Conservation (phyloP, 495 filamentous ascomycete genomes). For the Tirmania nivea region DNA sequence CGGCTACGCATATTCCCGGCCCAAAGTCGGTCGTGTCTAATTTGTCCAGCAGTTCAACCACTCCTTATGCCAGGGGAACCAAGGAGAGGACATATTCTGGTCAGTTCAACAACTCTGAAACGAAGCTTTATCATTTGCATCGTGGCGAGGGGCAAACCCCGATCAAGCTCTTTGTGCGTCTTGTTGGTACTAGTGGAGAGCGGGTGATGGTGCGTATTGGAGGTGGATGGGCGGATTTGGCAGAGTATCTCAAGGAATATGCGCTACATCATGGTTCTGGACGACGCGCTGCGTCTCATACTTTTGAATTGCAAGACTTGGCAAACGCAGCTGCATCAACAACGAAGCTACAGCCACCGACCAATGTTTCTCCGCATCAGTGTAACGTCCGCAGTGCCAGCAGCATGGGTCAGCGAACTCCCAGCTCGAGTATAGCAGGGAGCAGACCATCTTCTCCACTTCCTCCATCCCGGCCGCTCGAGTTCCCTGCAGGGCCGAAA, state of each 20-base stretch:
- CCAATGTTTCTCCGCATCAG: neutral
- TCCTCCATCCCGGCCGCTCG: neutral
- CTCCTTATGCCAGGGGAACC: conserved; percentile 12
- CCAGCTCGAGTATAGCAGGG: conserved; percentile 8
- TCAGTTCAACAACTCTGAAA: conserved; percentile 42
- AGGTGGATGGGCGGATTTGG: conserved; percentile 88
- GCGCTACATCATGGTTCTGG: conserved; percentile 56
- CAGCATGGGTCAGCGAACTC: conserved; percentile 3
- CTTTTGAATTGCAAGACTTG: conserved; percentile 33
- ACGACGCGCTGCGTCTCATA: conserved; percentile 8
- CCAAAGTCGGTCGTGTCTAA: conserved; percentile 22
- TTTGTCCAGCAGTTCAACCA: conserved; percentile 19
- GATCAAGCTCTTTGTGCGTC: conserved; percentile 78
- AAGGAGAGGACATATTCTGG: conserved; percentile 36
- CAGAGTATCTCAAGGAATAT: conserved; percentile 85
- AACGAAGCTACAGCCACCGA: neutral
- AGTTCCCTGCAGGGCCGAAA: neutral
- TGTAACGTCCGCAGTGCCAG: conserved; percentile 1
- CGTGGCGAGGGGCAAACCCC: conserved; percentile 59
- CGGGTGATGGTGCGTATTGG: conserved; percentile 94
- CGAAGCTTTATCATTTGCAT: conserved; percentile 84
- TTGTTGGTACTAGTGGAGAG: conserved; percentile 74
- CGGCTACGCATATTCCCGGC: conserved; percentile 26
- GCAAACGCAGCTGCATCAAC: neutral
- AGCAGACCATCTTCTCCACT: conserved; percentile 11